phyloP scores from a whole-genome alignment of 106 monocot genomes.

The Platanthera guangdongensis region DNA sequence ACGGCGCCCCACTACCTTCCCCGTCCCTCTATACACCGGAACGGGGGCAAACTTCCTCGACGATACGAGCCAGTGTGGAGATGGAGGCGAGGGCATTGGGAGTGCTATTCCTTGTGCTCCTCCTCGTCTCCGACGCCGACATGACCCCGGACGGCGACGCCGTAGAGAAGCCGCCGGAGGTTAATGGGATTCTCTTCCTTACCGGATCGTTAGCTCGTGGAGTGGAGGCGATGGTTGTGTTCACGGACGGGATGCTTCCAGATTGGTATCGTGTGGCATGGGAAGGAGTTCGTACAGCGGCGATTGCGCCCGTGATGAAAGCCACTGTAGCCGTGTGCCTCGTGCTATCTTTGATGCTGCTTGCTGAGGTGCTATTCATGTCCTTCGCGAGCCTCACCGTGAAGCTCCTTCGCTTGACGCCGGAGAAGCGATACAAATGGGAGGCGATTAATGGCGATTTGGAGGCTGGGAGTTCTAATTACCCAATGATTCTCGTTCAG shows the following conservation, averaged over 20 bases:
- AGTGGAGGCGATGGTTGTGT: constrained; percentile 6
- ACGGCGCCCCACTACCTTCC: not conserved
- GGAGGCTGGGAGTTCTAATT: constrained; percentile 22
- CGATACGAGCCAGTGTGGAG: not conserved
- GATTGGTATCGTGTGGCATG: constrained; percentile 3
- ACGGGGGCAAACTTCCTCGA: not conserved
- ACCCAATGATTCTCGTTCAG: constrained; percentile 55
- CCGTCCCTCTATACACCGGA: not conserved
- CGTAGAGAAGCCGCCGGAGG: not conserved
- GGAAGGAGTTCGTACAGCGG: constrained; percentile 7
- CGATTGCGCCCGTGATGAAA: constrained; percentile 18
- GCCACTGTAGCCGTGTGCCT: constrained; percentile 17
- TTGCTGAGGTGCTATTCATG: constrained; percentile 32
- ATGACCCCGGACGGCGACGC: not conserved
- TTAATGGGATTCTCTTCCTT: not conserved
- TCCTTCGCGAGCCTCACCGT: constrained; percentile 21
- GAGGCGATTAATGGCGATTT: constrained; percentile 23
- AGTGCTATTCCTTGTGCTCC: not conserved
- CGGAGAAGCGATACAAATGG: constrained; percentile 39
- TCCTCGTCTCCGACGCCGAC: not conserved
- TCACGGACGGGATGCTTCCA: constrained; percentile 8
- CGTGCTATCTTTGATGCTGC: constrained; percentile 35
- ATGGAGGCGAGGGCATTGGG: constrained; percentile 9
- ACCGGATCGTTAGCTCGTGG: not conserved
- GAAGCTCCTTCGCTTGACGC: constrained; percentile 24